Evolutionary conservation across 768 basidiomycete species (phyloP), one percentile per base, ranked within the genome.

Genomic region (Boletus reticuloceps): DNA sequence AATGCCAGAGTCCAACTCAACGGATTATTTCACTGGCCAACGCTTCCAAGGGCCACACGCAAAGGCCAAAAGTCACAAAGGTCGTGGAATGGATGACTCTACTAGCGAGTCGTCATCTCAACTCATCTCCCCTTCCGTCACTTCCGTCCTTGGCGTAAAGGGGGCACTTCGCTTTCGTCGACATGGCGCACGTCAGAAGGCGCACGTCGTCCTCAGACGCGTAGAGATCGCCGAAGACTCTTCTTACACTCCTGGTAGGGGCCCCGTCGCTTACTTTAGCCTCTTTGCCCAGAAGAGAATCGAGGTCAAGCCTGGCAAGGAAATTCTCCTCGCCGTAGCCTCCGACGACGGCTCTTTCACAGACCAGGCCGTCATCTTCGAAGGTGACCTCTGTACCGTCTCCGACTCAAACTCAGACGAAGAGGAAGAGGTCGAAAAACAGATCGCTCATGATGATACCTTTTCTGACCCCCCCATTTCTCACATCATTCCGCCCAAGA

Each of bases 211-310:
- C 59, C 69, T 89, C 42, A 77, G 82, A 74, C 85, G 85, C 69
- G 85, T 85, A 58, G 77, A 77, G 58, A 51, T 73, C 19, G 67
- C 77, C 13, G 79, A 80, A 27, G 75, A 79, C 60, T 71, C 79
- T 11, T 69, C 63, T 51, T 78, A 77, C 50, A 76, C 76, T 49
- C 76, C 66, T 11, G 69, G 73, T n/a, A 67, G 69, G 19, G 63
- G 67, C 22, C 63, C 70, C 29, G 64, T 79, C 52, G 77, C 80
- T 38, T 81, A 79, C 67, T 89, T 86, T 65, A 81, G 78, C 64
- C 72, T 89, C 13, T 84, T 86, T 65, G 84, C 87, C 5, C 78
- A 80, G 62, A 89, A 89, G 74, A 74, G 82, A 56, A 83, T 89
- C 66, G 83, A 83, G 64, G 79, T 86, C 62, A 86, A 80, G 64